Conservation (phyloP, 2,329 filamentous ascomycete genomes). For the Thermothelomyces thermophilus region DNA sequence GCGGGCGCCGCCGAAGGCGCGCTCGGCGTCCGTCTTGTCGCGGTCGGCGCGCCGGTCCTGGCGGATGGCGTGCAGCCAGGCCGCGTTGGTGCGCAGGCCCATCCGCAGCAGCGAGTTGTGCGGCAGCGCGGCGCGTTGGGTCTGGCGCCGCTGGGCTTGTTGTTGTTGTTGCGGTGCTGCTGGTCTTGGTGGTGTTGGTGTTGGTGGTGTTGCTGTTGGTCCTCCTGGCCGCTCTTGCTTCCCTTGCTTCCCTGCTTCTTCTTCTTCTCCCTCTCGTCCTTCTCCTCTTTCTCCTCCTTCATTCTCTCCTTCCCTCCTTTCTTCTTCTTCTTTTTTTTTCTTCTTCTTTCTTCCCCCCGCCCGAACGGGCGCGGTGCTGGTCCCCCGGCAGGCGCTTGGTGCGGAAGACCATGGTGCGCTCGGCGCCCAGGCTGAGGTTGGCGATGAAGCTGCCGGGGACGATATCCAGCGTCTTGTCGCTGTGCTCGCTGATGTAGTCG, state of each 20-base stretch:
- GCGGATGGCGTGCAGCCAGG: conserved; percentile 89
- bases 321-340: no score
- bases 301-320: not conserved
- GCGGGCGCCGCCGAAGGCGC: conserved; percentile 65
- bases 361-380: not conserved
- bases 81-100: conserved; percentile 71
- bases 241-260: no score
- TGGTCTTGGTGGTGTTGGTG: not conserved
- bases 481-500: conserved; percentile 94
- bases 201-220: no score
- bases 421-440: conserved; percentile 88
- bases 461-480: conserved; percentile 94
- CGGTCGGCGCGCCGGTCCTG: conserved; percentile 67
- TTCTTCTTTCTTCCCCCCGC: no score
- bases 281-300: no score
- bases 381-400: conserved; percentile 57
- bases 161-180: not conserved
- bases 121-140: conserved; percentile 65
- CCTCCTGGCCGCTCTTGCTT: no score
- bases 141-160: conserved; percentile 34
- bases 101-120: conserved; percentile 87
- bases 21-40: conserved; percentile 65
- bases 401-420: conserved; percentile 82
- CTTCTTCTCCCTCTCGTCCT: no score
- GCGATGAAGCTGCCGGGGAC: conserved; percentile 74